Evolutionary conservation across 495 filamentous ascomycete genomes (phyloP), one percentile per base, ranked within the genome.

Genomic region (Neurospora hispaniola): DNA sequence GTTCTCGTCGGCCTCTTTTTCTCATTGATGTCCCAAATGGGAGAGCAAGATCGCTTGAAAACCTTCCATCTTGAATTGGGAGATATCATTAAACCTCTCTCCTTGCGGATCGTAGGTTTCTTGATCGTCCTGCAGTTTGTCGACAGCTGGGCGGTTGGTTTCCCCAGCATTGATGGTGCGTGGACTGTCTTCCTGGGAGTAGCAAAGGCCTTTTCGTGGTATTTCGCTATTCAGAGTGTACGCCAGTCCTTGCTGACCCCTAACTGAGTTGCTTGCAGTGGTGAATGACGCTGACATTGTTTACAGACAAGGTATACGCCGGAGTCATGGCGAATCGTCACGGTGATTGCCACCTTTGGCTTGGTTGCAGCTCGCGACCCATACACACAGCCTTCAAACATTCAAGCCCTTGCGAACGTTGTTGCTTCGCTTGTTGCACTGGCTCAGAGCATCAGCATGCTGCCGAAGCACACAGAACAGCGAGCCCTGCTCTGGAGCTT

Each of bases 181-280:
- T 35, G 16, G 27, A 62, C 27, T 14, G 54, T 35, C 5, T 35
- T 71, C 0, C 9, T 78, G 31, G 78, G 76, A 4, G 38, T 74
- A 10, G 16, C 42, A 9, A 82, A 79, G 11, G 79, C 79, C 1
- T 68, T 75, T 3, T 72, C 72, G 42, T 82, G 79, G 80, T 78
- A 75, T 71, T 80, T 78, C 42, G 72, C 73, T 1, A 73, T 78
- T 43, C 71, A 74, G 69, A 74, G 72, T 38, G 79, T 82, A 74
- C 31, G 77, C 76, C 14, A n/a, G 42, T 44, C 40, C 42, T 5
- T 8, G 1, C 4, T 2, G 2, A 31, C 27, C 27, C 27, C 27
- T 31, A 3, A 8, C 4, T 44, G 41, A 35, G 8, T 72, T 75
- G 11, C 39, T 39, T 16, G 5, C 4, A 3, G 4, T 4, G 38